Evolutionary conservation across 2,329 filamentous ascomycete genomes (phyloP).

Genomic region (Penicillium sp.): DNA sequence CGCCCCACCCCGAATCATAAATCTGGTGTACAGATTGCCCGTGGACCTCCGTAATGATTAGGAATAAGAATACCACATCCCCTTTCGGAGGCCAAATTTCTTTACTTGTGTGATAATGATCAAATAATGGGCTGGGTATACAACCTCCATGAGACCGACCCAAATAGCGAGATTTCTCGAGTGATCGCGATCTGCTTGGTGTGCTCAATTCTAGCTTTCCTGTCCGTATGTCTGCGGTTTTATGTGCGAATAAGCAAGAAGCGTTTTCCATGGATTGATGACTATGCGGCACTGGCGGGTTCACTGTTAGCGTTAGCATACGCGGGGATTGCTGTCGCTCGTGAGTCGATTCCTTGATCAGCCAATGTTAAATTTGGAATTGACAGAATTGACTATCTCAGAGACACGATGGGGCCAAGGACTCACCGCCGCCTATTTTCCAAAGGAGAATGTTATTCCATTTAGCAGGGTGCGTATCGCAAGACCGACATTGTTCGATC

Average conservation of each 20-base stretch:
- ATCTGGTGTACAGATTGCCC: not conserved
- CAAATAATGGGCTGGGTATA: slow-evolving; percentile 31
- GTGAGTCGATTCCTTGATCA: slow-evolving; percentile 16
- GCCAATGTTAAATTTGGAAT: not conserved
- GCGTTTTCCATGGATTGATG: slow-evolving; percentile 27
- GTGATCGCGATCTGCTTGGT: slow-evolving; percentile 26
- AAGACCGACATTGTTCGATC: not conserved
- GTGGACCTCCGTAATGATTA: not conserved
- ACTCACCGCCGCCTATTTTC: slow-evolving; percentile 20
- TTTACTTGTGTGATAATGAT: not conserved
- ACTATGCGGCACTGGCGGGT: slow-evolving; percentile 27
- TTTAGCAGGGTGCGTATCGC: slow-evolving; percentile 26
- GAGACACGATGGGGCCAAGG: slow-evolving; percentile 33
- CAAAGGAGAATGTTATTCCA: slow-evolving; percentile 24
- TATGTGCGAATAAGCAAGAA: slow-evolving; percentile 26
- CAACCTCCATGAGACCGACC: slow-evolving; percentile 27
- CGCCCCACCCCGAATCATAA: not conserved
- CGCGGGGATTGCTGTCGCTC: slow-evolving; percentile 20
- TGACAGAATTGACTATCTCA: slow-evolving; percentile 4
- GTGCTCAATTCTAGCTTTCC: slow-evolving; percentile 23
- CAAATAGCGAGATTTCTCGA: slow-evolving; percentile 19
- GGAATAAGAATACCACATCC: not conserved
- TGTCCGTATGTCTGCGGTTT: slow-evolving; percentile 27
- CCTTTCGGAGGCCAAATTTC: not conserved
- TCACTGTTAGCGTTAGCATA: slow-evolving; percentile 22